These are phyloP conservation scores for Spathaspora gorwiae DNA, from an alignment of 805 yeast genomes.

Conservation along the genomic window DNA sequence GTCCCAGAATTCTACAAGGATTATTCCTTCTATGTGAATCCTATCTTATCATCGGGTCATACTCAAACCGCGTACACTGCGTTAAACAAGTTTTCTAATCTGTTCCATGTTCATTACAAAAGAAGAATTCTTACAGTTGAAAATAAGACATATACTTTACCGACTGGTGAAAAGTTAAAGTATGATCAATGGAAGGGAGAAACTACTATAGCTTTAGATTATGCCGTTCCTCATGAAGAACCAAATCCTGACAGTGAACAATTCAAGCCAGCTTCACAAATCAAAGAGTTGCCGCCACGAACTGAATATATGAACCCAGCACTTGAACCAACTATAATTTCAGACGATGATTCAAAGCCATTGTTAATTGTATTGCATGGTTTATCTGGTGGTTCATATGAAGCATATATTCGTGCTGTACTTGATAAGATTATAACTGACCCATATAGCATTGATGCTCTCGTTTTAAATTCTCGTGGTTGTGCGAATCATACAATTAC, in stretches of 20 bases:
- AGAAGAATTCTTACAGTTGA: constrained; percentile 36
- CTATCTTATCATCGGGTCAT: constrained; percentile 45
- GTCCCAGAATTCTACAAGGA: constrained; percentile 40
- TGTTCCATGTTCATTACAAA: constrained; percentile 43
- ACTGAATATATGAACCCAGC: constrained; percentile 54
- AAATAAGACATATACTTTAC: constrained; percentile 19
- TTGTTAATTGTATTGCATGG: constrained; percentile 66
- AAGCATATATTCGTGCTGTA: constrained; percentile 61
- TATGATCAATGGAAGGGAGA: constrained; percentile 40
- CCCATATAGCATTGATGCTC: constrained; percentile 45
- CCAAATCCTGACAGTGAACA: constrained; percentile 19
- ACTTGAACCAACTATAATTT: constrained; percentile 33
- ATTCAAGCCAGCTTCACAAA: constrained; percentile 42
- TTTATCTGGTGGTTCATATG: constrained; percentile 76
- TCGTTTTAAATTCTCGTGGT: constrained; percentile 68
- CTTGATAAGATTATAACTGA: constrained; percentile 38
- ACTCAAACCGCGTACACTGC: constrained; percentile 48
- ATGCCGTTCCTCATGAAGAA: constrained; percentile 22
- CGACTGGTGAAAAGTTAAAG: constrained; percentile 22
- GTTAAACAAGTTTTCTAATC: constrained; percentile 36
- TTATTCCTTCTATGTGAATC: constrained; percentile 39
- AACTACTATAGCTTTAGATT: constrained; percentile 49
- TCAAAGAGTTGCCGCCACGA: constrained; percentile 60
- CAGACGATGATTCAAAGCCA: constrained; percentile 44
- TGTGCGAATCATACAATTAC: constrained; percentile 72